Percentiles rank a stretch among this genome's conserved stretches.
Evolutionary conservation across 805 yeast species (phyloP).

Genomic region (Jamesozyma piceae): DNA sequence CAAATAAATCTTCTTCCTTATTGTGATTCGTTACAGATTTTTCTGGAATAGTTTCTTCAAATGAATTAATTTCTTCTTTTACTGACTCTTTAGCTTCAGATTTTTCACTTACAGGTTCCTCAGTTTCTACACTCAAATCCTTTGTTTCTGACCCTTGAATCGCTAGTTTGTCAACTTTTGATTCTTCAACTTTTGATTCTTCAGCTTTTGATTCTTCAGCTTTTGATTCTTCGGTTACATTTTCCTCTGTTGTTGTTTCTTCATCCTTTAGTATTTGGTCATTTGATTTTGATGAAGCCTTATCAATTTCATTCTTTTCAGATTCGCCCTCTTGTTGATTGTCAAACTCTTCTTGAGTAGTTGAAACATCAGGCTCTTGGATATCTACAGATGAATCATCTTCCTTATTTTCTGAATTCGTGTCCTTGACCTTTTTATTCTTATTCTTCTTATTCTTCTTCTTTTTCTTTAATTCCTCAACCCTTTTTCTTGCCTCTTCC

Average conservation of each 20-base stretch:
- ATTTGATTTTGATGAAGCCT: background rate
- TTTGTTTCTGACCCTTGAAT: constrained; percentile 4
- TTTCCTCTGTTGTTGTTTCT: background rate
- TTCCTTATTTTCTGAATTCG: constrained; percentile 4
- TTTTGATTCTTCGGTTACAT: background rate
- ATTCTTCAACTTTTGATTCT: background rate
- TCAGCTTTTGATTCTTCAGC: constrained; percentile 4
- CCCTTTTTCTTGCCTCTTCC: constrained; percentile 65
- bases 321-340: background rate
- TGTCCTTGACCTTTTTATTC: constrained; percentile 29
- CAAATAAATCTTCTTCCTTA: constrained; percentile 9
- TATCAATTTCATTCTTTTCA: background rate
- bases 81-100: constrained; percentile 5
- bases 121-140: background rate
- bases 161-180: background rate
- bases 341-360: constrained; percentile 4
- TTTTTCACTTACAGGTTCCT: constrained; percentile 3
- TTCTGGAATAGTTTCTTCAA: constrained; percentile 2
- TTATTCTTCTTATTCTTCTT: constrained; percentile 39
- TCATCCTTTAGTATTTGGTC: background rate
- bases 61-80: background rate
- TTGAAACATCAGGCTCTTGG: constrained; percentile 7
- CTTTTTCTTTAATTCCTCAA: constrained; percentile 59
- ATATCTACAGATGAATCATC: background rate
- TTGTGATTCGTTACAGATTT: constrained; percentile 2